Evolutionary conservation across 2,329 filamentous ascomycete genomes (phyloP), one percentile per base, ranked within the genome.

Genomic region (Pseudofabraea citricarpa): DNA sequence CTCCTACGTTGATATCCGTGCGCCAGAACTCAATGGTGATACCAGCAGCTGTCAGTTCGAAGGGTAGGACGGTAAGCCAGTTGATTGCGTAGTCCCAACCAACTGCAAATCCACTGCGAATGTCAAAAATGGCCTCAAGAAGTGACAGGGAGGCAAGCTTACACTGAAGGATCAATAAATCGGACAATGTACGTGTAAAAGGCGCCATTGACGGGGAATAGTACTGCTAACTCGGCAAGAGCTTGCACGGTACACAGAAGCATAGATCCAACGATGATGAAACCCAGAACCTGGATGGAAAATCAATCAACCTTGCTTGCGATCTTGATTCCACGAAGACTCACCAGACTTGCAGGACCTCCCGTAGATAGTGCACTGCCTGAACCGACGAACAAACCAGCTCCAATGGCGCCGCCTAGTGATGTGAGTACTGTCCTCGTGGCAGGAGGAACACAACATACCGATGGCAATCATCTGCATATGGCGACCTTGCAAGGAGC

Each of bases 161-260:
- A 15, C 51, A 48, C 33, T 6, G 77, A 71, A 20, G 79, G 79
- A 51, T 81, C 79, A 46, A 82, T 65, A 51, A 83, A 83, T 39
- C 77, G 74, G 40, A 74, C 70, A 35, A 75, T 69, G 52, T 82
- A 81, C n/a, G 72, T 74, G 58, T 74, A 79, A 62, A 83, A 81
- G 48, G 75, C 77, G 36, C 79, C 79, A 46, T 78, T 78, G 46
- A 82, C 71, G 0, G 79, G 79, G 45, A 76, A 81, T 47, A 71
- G 32, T 38, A 81, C 75, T 37, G 77, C 75, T 45, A 83, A 49
- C 64, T 83, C 79, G 36, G 74, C 79, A 38, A 83, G 65, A 20
- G 79, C 76, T 52, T 79, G 74, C 54, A 78, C 70, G 8, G 74
- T 78, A 53, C 77, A 72, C 35, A 81, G 64, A 52, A 82, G 64